Evolutionary conservation across 192 early-diverging fungal genomes (phyloP).

Genomic region (Coemansia sp.): DNA sequence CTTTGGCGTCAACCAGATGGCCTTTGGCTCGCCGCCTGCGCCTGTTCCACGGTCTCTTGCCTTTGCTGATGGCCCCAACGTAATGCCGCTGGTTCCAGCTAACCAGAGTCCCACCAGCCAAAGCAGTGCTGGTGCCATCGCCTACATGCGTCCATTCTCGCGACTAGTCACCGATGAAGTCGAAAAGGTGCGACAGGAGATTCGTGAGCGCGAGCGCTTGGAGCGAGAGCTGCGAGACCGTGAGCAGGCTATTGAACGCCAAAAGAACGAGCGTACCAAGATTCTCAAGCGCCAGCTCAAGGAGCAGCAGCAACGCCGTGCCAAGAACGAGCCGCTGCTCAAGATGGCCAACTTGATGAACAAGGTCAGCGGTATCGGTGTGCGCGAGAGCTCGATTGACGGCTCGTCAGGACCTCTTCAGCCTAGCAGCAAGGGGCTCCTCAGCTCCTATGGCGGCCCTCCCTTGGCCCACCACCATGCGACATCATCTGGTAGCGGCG

Average conservation of each 20-base stretch:
- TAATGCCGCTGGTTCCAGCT: background rate
- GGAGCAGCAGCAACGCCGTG: constrained; percentile 57
- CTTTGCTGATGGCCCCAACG: constrained; percentile 25
- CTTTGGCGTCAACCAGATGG: constrained; percentile 6
- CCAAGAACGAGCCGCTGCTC: constrained; percentile 55
- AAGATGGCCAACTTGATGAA: constrained; percentile 57
- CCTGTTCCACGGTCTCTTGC: constrained; percentile 43
- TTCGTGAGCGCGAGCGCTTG: constrained; percentile 66
- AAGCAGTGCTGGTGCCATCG: background rate
- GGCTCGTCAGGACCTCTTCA: background rate
- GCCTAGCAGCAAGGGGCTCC: background rate
- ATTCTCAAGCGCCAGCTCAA: constrained; percentile 56
- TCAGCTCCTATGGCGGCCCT: background rate
- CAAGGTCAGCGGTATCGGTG: constrained; percentile 37
- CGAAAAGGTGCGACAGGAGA: constrained; percentile 65
- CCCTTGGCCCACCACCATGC: background rate
- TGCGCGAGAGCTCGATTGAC: constrained; percentile 40
- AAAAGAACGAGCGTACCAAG: constrained; percentile 54
- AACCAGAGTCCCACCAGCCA: background rate
- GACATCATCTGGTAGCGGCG: background rate
- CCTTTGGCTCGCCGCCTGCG: constrained; percentile 49
- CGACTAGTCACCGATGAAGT: constrained; percentile 60
- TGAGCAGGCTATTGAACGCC: constrained; percentile 48
- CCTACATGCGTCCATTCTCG: constrained; percentile 36
- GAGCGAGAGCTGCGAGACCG: constrained; percentile 62